phyloP scores from a whole-genome alignment of 352 stramenopile genomes.

The Phytophthora pisi region DNA sequence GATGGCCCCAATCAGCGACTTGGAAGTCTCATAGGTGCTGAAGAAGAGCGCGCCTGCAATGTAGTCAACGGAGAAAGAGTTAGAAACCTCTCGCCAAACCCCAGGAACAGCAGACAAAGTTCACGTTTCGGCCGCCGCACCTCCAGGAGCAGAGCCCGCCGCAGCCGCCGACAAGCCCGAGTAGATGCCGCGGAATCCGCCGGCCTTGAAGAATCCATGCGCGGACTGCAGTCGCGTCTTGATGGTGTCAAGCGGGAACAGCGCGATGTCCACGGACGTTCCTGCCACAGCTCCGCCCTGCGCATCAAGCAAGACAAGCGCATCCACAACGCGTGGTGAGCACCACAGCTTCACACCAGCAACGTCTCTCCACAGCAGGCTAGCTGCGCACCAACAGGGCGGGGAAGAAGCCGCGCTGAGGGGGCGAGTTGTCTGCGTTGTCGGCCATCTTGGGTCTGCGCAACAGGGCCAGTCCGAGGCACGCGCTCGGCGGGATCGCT shows the following conservation, averaged over 20 bases:
- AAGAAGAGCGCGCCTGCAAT: slow-evolving; percentile 89
- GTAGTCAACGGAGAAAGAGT: slow-evolving; percentile 7
- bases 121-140: slow-evolving; percentile 32
- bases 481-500: slow-evolving; percentile 22
- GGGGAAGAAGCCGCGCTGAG: slow-evolving; percentile 67
- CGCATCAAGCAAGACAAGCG: background rate
- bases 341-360: background rate
- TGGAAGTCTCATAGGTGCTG: slow-evolving; percentile 91
- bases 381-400: slow-evolving; percentile 57
- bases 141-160: slow-evolving; percentile 90
- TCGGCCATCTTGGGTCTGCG: slow-evolving; percentile 28
- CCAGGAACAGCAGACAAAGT: background rate
- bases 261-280: slow-evolving; percentile 96
- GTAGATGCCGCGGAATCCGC: slow-evolving; percentile 96
- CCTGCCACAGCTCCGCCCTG: slow-evolving; percentile 94
- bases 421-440: slow-evolving; percentile 24
- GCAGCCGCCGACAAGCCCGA: slow-evolving; percentile 91
- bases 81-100: background rate
- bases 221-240: slow-evolving; percentile 98
- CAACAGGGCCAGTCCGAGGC: slow-evolving; percentile 6
- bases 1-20: slow-evolving; percentile 66
- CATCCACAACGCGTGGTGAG: slow-evolving; percentile 7
- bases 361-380: background rate
- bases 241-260: slow-evolving; percentile 99
- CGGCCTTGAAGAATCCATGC: slow-evolving; percentile 96